Evolutionary conservation across 305 asterid genomes (phyloP), one percentile per base, ranked within the genome.

Genomic region (Caryopteris hybrid): DNA sequence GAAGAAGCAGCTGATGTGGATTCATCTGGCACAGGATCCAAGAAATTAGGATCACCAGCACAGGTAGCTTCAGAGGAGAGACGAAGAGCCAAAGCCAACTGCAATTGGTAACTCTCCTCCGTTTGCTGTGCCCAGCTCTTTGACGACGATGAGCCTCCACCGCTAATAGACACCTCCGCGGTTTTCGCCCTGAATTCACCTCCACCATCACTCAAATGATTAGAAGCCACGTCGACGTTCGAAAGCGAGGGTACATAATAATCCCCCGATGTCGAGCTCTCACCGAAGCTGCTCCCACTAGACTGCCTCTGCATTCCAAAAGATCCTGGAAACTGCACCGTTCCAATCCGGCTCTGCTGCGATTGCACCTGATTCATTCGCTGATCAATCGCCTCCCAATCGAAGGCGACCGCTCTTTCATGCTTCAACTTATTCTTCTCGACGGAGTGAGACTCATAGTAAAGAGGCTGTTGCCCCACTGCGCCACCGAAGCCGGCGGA

Each of bases 81-180:
- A 53, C 98, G 86, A 36, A 95, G 90, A 63, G 97, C 98, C 82
- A 95, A 74, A 11, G 96, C 96, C 83, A 92, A 76, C 84, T 92
- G 99, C 86, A 95, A 71, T 74, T 86, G 98, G 61, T 95, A 95
- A 74, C 97, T 90, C 91, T 95, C 98, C 79, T 88, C 99, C 69
- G 96, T 95, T 83, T 92, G 97, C 78, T 85, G 99, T 52, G 99
- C 97, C 99, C 99, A 95, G 80, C 98, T 95, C 85, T 88, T 92
- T 0, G 85, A 76, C 41, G 81, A 71, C 34, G 89, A 86, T 10
- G 87, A 78, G n/a, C 84, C 89, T 3, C 83, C 79, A 8, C 80
- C 84, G 13, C 82, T 72, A 33, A 31, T 78, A 22, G 84, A 68
- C 63, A 56, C 66, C 64, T 84, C 96, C 70, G 69, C 76, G 53